A percentile compares a stretch with the other conserved stretches of the same genome.
These are phyloP conservation scores for Termitomyces sp. DNA, from an alignment of 768 basidiomycete genomes.

Conservation along the genomic window DNA sequence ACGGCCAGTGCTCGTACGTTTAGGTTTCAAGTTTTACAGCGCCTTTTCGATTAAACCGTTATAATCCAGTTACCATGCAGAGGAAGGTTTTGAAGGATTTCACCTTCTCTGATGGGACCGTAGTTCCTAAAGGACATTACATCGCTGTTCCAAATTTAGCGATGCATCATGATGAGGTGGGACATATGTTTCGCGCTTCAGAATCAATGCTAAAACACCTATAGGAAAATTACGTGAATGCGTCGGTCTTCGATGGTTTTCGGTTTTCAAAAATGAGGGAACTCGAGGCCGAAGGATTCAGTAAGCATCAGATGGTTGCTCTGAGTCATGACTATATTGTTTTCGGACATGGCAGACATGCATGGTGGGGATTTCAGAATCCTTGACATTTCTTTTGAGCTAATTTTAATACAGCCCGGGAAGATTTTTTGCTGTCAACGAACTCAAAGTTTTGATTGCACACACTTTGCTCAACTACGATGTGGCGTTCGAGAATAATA, in stretches of 20 bases:
- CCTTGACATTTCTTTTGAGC: background rate
- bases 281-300: conserved; percentile 12
- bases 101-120: conserved; percentile 21
- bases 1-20: conserved; percentile 22
- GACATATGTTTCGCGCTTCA: too few species aligned
- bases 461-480: conserved; percentile 32
- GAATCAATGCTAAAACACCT: background rate
- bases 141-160: conserved; percentile 7
- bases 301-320: conserved; percentile 23
- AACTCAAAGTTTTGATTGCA: conserved; percentile 30
- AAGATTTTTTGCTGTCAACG: conserved; percentile 33
- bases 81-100: conserved; percentile 17
- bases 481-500: conserved; percentile 16
- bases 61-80: conserved; percentile 11
- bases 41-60: background rate
- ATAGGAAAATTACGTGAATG: conserved; percentile 11
- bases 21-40: background rate
- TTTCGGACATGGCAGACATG: conserved; percentile 9
- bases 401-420: conserved; percentile 23
- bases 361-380: background rate
- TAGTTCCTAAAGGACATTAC: conserved; percentile 18
- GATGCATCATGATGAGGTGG: conserved; percentile 8
- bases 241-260: conserved; percentile 31
- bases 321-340: conserved; percentile 16
- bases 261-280: conserved; percentile 28